phyloP scores from a whole-genome alignment of 768 basidiomycete species.

The Mycena olivaceomarginata region DNA sequence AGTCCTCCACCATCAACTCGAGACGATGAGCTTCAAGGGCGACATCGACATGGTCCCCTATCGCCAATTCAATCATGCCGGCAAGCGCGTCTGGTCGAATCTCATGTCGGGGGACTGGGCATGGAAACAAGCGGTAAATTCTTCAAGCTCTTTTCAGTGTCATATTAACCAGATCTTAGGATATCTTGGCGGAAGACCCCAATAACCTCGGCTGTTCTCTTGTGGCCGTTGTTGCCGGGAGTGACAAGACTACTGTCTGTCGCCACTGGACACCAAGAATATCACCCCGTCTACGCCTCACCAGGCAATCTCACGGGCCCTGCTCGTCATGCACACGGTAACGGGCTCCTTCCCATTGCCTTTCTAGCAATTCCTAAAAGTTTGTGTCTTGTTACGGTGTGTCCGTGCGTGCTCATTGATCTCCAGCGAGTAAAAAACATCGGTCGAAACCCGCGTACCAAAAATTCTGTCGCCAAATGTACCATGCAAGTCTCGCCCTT shows the following conservation, averaged over 20 bases:
- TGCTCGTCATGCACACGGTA: constrained; percentile 54
- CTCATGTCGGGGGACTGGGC: constrained; percentile 53
- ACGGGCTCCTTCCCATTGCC: constrained; percentile 52
- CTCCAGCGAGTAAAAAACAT: constrained; percentile 42
- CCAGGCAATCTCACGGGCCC: constrained; percentile 52
- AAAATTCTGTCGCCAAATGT: too few relatives aligned
- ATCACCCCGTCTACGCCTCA: constrained; percentile 59
- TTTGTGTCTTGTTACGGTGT: constrained; percentile 29
- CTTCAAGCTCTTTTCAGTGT: background rate
- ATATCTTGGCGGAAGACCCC: constrained; percentile 42
- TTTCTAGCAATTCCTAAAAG: constrained; percentile 61
- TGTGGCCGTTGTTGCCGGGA: constrained; percentile 56
- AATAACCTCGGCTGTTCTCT: constrained; percentile 55
- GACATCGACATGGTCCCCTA: constrained; percentile 48
- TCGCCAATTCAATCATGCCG: constrained; percentile 46
- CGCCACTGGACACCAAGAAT: constrained; percentile 61
- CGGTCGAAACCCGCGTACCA: constrained; percentile 42
- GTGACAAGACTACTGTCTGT: constrained; percentile 66
- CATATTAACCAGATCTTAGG: constrained; percentile 28
- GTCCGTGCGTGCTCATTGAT: too few relatives aligned
- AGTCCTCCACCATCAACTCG: constrained; percentile 21
- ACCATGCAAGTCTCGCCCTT: too few relatives aligned
- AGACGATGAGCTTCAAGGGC: constrained; percentile 15
- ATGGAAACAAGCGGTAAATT: constrained; percentile 50
- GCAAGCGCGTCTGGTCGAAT: constrained; percentile 50